These are phyloP conservation scores for Pseudotsuga menziesii DNA, from an alignment of 75 land plant species.

Conservation along the genomic window DNA sequence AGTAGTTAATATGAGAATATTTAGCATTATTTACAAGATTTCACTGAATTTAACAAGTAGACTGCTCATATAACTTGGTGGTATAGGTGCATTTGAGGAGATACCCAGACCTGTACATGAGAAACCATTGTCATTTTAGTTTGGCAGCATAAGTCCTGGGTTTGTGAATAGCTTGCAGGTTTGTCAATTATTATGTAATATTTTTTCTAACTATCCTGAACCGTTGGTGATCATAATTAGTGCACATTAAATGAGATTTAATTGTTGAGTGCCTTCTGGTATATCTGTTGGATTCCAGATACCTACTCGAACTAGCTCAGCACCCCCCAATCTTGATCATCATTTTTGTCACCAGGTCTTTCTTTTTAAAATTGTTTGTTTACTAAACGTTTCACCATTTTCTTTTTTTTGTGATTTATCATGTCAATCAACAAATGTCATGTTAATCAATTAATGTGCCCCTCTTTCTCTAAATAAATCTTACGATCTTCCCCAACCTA, in stretches of 20 bases:
- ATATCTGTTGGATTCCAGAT: slow-evolving; percentile 3
- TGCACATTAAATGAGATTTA: too few species aligned
- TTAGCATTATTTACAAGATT: too few species aligned
- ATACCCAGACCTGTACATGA: not conserved
- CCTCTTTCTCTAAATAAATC: too few species aligned
- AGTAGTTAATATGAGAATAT: too few species aligned
- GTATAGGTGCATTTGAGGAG: slow-evolving; percentile 1
- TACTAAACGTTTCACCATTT: not conserved
- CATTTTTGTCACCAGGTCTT: slow-evolving; percentile 82
- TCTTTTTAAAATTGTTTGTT: not conserved
- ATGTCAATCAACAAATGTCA: too few species aligned
- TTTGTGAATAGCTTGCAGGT: too few species aligned
- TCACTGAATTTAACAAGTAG: too few species aligned
- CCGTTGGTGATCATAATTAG: too few species aligned
- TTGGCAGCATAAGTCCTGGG: slow-evolving; percentile 29
- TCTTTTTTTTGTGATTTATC: not conserved
- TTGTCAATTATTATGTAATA: not conserved
- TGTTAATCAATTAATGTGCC: too few species aligned
- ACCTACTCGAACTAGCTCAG: slow-evolving; percentile 84
- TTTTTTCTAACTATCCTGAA: not conserved
- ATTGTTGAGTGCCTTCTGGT: not conserved
- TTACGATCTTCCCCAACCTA: too few species aligned
- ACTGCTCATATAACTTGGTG: too few species aligned
- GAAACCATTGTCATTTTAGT: slow-evolving; percentile 40
- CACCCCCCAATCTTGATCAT: slow-evolving; percentile 94